These are phyloP conservation scores for Collybia sordida DNA, from an alignment of 768 basidiomycete genomes.

Conservation along the genomic window DNA sequence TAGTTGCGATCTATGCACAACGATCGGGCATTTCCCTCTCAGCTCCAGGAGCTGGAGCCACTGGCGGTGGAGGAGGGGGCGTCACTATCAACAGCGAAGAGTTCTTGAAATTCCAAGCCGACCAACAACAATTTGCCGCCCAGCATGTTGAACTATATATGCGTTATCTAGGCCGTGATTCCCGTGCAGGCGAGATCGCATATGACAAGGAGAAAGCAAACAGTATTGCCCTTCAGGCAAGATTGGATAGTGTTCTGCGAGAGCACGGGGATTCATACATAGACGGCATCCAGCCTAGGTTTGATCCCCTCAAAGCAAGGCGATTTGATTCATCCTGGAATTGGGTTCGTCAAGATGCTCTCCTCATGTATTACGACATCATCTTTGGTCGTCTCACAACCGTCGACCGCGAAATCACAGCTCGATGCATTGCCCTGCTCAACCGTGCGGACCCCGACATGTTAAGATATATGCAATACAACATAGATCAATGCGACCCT, in stretches of 20 bases:
- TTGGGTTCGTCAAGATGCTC: constrained; percentile 96
- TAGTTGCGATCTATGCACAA: constrained; percentile 84
- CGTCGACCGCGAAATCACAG: constrained; percentile 94
- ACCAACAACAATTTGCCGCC: constrained; percentile 88
- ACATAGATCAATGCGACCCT: constrained; percentile 82
- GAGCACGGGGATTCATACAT: constrained; percentile 96
- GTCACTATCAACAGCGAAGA: constrained; percentile 97
- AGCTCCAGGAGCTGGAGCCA: constrained; percentile 61
- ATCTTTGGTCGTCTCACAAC: constrained; percentile 93
- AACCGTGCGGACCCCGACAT: constrained; percentile 95
- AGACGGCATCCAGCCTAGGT: constrained; percentile 92
- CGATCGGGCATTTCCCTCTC: constrained; percentile 85
- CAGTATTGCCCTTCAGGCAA: constrained; percentile 70
- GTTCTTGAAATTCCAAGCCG: constrained; percentile 93
- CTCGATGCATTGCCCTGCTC: constrained; percentile 95
- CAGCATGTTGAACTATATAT: constrained; percentile 96
- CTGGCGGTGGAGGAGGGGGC: constrained; percentile 67
- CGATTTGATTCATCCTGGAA: constrained; percentile 99
- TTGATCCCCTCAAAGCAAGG: constrained; percentile 94
- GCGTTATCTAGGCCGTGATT: constrained; percentile 94
- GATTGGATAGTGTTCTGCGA: constrained; percentile 81
- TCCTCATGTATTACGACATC: constrained; percentile 98
- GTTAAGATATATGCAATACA: constrained; percentile 92
- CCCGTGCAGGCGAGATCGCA: constrained; percentile 87
- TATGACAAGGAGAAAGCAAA: constrained; percentile 86